phyloP scores from a whole-genome alignment of 345 rosid species.

The Gossypium herbaceum region DNA sequence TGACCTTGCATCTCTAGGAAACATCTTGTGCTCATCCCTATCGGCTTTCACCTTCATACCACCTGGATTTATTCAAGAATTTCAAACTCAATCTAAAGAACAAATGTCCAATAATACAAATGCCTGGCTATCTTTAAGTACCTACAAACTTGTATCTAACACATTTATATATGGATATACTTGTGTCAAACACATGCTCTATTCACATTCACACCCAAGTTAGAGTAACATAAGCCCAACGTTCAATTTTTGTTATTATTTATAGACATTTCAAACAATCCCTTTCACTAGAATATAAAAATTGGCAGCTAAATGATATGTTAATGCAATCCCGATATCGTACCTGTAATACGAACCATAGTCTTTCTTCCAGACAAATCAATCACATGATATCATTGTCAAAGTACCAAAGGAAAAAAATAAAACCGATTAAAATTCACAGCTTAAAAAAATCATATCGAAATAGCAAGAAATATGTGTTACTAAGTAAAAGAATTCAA shows the following conservation, averaged over 20 bases:
- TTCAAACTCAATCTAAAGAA: background rate
- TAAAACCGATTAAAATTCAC: background rate
- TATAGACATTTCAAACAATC: background rate
- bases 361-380: constrained; percentile 89
- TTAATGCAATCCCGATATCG: background rate
- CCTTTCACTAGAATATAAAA: background rate
- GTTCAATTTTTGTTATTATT: background rate
- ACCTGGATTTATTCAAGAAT: constrained; percentile 2
- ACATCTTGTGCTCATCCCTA: constrained; percentile 12
- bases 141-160: background rate
- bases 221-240: background rate
- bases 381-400: constrained; percentile 60
- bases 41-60: constrained; percentile 13
- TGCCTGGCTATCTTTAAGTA: background rate
- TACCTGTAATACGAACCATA: constrained; percentile 34
- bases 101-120: background rate
- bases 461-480: background rate
- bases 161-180: background rate
- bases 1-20: constrained; percentile 10
- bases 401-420: background rate
- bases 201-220: background rate
- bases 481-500: background rate
- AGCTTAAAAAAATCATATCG: background rate
- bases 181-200: background rate
- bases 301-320: background rate